Evolutionary conservation across 345 rosid species (phyloP), one percentile per base, ranked within the genome.

Genomic region (Clarkia xantiana): DNA sequence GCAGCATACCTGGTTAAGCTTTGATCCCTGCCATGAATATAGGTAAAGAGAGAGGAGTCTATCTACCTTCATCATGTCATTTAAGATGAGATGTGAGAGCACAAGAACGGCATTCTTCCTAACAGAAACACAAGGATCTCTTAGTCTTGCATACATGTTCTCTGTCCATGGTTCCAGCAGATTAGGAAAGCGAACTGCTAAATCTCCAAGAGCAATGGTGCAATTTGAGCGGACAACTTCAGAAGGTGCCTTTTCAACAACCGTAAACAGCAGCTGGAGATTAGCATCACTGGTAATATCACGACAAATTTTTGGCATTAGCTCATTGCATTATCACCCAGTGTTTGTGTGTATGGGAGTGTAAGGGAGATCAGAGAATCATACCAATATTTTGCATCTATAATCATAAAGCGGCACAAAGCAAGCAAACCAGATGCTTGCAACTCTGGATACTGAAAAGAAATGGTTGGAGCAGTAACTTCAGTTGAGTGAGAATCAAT

Each of bases 371-470:
- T n/a, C n/a, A n/a, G 54, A 40, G 63, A 56, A 18, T 41, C 67
- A 60, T 67, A 91, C 98, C 98, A 91, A 72, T 76, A 91, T 51
- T 57, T 62, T 57, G 94, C 76, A 72, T 91, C 98, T 59, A 86
- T 80, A 58, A 86, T 76, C 98, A 86, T 91, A 67, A 78, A 79
- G 58, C 87, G 77, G 68, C 96, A 84, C 52, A 91, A 67, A 45
- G 96, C 96, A 56, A 91, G 96, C 96, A 91, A 75, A 60, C 78
- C 96, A 41, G 96, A 86, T 58, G 96, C 94, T 67, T 91, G 98
- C 44, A 91, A 75, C 44, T 66, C 80, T 51, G 98, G 87, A 71
- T 75, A 71, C 98, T 76, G 80, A 66, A 52, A 20, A 44, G 22
- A 52, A 38, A 13, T 12, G 49, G 9, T 25, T 12, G 4, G 12